These are phyloP conservation scores for Hypoxylon sp. DNA, from an alignment of 2,329 filamentous ascomycete species.

Conservation along the genomic window DNA sequence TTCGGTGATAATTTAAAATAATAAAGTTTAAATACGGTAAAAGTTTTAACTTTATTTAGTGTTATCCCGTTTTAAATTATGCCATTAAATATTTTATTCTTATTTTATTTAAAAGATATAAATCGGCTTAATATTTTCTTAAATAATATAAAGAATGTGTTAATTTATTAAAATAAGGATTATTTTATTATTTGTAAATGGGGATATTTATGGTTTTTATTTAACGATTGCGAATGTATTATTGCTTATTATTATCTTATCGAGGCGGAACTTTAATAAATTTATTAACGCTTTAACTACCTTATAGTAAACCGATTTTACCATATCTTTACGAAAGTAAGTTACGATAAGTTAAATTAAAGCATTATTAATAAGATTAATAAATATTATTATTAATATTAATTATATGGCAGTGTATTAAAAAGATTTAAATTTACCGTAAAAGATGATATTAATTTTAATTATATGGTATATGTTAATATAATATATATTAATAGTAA, in stretches of 20 bases:
- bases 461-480: background rate
- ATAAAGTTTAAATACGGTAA: constrained; percentile 11
- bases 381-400: no score
- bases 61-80: constrained; percentile 14
- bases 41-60: constrained; percentile 5
- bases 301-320: constrained; percentile 5
- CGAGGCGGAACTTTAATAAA: constrained; percentile 12
- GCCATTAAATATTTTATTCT: no score
- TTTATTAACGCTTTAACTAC: constrained; percentile 10
- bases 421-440: constrained; percentile 8
- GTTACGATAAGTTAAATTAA: background rate
- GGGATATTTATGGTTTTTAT: constrained; percentile 1
- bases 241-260: no score
- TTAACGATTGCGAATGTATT: no score
- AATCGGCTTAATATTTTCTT: constrained; percentile 4
- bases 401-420: no score
- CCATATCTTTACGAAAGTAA: background rate
- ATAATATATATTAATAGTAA: no score
- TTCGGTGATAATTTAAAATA: no score
- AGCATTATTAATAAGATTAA: no score
- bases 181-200: no score
- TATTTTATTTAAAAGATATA: constrained; percentile 9
- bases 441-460: constrained; percentile 12
- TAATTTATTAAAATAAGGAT: background rate
- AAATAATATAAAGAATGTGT: constrained; percentile 11